Evolutionary conservation across 2,329 filamentous ascomycete genomes (phyloP).

Genomic region (Phialemonium atrogriseum): DNA sequence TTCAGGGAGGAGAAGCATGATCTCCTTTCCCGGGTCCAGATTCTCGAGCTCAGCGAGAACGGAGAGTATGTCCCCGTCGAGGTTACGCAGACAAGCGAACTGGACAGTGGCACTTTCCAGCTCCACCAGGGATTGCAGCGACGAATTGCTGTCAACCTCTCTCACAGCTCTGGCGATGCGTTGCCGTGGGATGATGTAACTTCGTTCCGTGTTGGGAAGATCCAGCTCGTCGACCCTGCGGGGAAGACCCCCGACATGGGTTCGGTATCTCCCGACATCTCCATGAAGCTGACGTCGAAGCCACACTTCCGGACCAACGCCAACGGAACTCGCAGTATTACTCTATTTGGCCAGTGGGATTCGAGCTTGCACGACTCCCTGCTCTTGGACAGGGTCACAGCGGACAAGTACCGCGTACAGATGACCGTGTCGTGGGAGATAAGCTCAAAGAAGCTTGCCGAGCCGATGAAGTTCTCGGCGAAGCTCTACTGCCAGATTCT

Average conservation of each 20-base stretch:
- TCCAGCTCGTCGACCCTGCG: slow-evolving; percentile 75
- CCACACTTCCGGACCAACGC: slow-evolving; percentile 77
- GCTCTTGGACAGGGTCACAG: slow-evolving; percentile 86
- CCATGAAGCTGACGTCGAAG: slow-evolving; percentile 67
- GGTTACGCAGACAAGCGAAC: slow-evolving; percentile 74
- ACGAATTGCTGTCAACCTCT: slow-evolving; percentile 78
- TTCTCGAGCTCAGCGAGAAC: slow-evolving; percentile 84
- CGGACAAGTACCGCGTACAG: slow-evolving; percentile 88
- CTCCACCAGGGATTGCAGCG: slow-evolving; percentile 91
- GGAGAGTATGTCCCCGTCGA: slow-evolving; percentile 90
- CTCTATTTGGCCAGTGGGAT: slow-evolving; percentile 90
- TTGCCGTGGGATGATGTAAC: slow-evolving; percentile 83
- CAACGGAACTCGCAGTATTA: slow-evolving; percentile 83
- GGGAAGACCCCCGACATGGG: slow-evolving; percentile 79
- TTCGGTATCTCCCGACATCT: slow-evolving; percentile 62
- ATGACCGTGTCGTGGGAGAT: slow-evolving; percentile 84
- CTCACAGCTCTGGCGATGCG: slow-evolving; percentile 80
- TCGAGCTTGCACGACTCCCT: slow-evolving; percentile 86
- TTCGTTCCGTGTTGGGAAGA: slow-evolving; percentile 67
- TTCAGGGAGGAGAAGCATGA: slow-evolving; percentile 92
- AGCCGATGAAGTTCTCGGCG: slow-evolving; percentile 79
- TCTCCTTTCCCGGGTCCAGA: slow-evolving; percentile 77
- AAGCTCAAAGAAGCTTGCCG: slow-evolving; percentile 71
- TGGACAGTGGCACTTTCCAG: slow-evolving; percentile 87
- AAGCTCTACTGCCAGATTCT: slow-evolving; percentile 78